Evolutionary conservation across 2,329 filamentous ascomycete species (phyloP).

Genomic region (Fusarium stilboides): DNA sequence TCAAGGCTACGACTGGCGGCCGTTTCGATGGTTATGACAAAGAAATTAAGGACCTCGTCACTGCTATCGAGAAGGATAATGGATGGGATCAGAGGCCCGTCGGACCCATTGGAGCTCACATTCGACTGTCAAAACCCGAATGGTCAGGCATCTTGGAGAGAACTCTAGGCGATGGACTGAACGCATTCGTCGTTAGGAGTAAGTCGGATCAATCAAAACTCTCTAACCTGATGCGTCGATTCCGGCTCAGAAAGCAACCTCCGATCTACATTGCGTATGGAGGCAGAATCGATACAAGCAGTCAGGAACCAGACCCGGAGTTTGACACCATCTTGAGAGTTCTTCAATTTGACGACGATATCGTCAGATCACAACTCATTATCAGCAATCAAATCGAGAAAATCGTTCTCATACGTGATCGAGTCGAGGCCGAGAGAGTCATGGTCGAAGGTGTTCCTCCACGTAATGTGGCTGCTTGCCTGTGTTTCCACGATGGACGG

Average conservation of each 20-base stretch:
- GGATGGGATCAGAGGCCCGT: slow-evolving; percentile 81
- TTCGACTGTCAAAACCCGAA: slow-evolving; percentile 82
- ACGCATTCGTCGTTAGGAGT: slow-evolving; percentile 85
- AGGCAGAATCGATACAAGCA: slow-evolving; percentile 54
- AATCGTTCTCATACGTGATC: slow-evolving; percentile 80
- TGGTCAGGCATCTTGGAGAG: slow-evolving; percentile 90
- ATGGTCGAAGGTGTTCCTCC: slow-evolving; percentile 76
- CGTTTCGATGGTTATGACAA: slow-evolving; percentile 75
- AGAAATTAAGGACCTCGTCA: slow-evolving; percentile 75
- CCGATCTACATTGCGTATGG: slow-evolving; percentile 59
- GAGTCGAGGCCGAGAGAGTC: slow-evolving; percentile 75
- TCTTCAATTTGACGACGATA: slow-evolving; percentile 84
- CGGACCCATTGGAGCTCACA: slow-evolving; percentile 85
- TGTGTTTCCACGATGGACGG: slow-evolving; percentile 75
- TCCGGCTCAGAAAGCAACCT: slow-evolving; percentile 66
- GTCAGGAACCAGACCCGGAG: slow-evolving; percentile 78
- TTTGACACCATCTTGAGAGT: slow-evolving; percentile 86
- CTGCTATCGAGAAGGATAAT: slow-evolving; percentile 77
- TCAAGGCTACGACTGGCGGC: slow-evolving; percentile 70
- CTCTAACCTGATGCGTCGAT: slow-evolving; percentile 73
- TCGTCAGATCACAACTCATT: slow-evolving; percentile 85
- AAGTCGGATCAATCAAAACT: slow-evolving; percentile 82
- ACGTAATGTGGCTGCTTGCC: slow-evolving; percentile 80
- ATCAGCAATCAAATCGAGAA: slow-evolving; percentile 89
- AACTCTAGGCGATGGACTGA: slow-evolving; percentile 77